Evolutionary conservation across 1,139 yeast genomes (phyloP).

Genomic region (Protomyces inundatus): DNA sequence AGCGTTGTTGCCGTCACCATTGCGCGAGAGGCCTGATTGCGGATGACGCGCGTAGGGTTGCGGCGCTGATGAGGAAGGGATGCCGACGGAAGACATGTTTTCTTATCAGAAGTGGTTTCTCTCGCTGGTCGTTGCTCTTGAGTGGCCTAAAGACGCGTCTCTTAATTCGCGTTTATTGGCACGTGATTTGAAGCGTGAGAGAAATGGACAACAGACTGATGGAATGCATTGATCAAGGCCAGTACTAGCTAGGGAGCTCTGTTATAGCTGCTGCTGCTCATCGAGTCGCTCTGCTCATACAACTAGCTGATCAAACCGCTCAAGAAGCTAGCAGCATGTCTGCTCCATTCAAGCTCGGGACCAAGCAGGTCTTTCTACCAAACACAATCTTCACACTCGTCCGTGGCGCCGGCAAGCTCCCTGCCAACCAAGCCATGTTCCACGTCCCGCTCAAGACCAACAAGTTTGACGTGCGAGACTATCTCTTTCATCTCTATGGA

Average conservation of each 20-base stretch:
- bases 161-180: not conserved
- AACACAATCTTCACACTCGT: slow-evolving; percentile 31
- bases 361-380: slow-evolving; percentile 33
- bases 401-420: slow-evolving; percentile 31
- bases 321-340: not conserved
- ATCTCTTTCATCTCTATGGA: slow-evolving; percentile 34
- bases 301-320: no score
- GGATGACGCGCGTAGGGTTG: slow-evolving; percentile 20
- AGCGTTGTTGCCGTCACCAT: slow-evolving; percentile 9
- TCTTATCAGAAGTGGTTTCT: not conserved
- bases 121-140: not conserved
- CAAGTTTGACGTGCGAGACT: slow-evolving; percentile 35
- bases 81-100: slow-evolving; percentile 13
- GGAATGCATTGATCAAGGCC: no score
- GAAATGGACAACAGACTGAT: not conserved
- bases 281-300: not conserved
- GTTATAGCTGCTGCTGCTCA: not conserved
- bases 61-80: slow-evolving; percentile 15
- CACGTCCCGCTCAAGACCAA: slow-evolving; percentile 34
- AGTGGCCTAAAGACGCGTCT: not conserved
- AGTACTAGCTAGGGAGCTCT: not conserved
- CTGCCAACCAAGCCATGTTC: slow-evolving; percentile 34
- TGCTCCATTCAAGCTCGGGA: slow-evolving; percentile 33
- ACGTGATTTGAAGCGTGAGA: not conserved
- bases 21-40: not conserved